Evolutionary conservation across 495 filamentous ascomycete species (phyloP).

Genomic region (Chaetomium fimeti): DNA sequence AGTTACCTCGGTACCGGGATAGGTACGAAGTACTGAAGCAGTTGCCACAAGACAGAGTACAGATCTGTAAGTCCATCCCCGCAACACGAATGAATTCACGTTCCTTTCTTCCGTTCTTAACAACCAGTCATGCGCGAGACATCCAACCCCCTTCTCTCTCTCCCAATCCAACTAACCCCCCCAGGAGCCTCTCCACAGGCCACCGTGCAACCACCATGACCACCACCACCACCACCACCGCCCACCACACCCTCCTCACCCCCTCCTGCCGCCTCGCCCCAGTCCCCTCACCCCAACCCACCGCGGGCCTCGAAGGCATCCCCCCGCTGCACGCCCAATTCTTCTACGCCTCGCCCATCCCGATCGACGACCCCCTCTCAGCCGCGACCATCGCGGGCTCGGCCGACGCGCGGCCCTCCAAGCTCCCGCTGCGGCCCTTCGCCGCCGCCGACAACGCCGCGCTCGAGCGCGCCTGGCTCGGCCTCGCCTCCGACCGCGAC

Average conservation of each 20-base stretch:
- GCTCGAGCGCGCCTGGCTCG: conserved; percentile 70
- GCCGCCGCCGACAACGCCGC: conserved; percentile 69
- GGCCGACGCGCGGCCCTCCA: conserved; percentile 26
- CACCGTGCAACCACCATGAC: conserved; percentile 26
- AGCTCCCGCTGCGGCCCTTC: conserved; percentile 70
- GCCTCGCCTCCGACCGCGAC: conserved; percentile 49
- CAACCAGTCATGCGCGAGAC: no score
- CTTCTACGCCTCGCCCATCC: conserved; percentile 73
- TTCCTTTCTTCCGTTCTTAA: not conserved
- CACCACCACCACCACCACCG: conserved; percentile 30
- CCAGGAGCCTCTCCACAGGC: not conserved
- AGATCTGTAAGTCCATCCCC: not conserved
- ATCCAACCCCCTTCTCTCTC: not conserved
- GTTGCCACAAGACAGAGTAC: not conserved
- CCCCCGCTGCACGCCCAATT: conserved; percentile 66
- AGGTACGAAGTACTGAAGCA: no score
- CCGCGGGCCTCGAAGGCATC: conserved; percentile 44
- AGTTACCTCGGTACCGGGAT: no score
- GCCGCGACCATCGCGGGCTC: conserved; percentile 57
- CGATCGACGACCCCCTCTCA: conserved; percentile 80
- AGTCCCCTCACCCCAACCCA: conserved; percentile 31
- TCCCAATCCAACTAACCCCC: not conserved
- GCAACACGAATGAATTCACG: not conserved
- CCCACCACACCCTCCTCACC: conserved; percentile 42
- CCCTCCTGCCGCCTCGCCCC: conserved; percentile 45